These are phyloP conservation scores for Haplographium delicatum DNA, from an alignment of 495 filamentous ascomycete genomes.

Conservation along the genomic window DNA sequence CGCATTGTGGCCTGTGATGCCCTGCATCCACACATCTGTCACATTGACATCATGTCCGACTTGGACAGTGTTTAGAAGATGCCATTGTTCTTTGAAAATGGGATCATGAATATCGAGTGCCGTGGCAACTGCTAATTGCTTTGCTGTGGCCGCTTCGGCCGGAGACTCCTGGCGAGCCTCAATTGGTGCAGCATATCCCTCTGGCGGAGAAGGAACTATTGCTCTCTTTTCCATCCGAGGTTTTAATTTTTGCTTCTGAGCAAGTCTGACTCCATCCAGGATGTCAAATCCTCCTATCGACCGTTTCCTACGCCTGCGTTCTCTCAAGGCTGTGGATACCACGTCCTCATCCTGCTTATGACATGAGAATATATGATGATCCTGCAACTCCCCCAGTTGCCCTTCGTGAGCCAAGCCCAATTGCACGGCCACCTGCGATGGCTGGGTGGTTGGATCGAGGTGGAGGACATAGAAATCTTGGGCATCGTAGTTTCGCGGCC, in stretches of 20 bases:
- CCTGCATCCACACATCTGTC: conserved; percentile 82
- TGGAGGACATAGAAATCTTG: conserved; percentile 71
- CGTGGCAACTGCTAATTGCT: conserved; percentile 55
- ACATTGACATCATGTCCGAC: conserved; percentile 91
- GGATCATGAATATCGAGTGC: conserved; percentile 75
- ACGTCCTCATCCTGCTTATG: conserved; percentile 48
- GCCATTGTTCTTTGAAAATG: conserved; percentile 92
- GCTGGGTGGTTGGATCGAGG: conserved; percentile 47
- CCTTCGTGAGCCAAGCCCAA: conserved; percentile 82
- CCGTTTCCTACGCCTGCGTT: conserved; percentile 55
- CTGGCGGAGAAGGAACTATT: conserved; percentile 43
- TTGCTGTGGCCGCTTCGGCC: conserved; percentile 39
- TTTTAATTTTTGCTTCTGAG: conserved; percentile 74
- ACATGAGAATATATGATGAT: conserved; percentile 82
- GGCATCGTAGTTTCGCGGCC: conserved; percentile 38
- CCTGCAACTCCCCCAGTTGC: conserved; percentile 67
- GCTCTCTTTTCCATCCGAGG: conserved; percentile 70
- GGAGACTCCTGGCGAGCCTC: conserved; percentile 27
- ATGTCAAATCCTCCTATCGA: conserved; percentile 45
- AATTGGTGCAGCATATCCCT: conserved; percentile 19
- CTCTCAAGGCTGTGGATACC: conserved; percentile 35
- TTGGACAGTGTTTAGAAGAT: conserved; percentile 79
- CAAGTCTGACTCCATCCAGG: conserved; percentile 70
- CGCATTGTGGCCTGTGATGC: conserved; percentile 85
- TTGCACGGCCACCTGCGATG: conserved; percentile 63